A percentile compares a stretch with the other conserved stretches of the same genome.
phyloP scores from a whole-genome alignment of 1,284 basidiomycete species.

The Ganoderma lucidum region DNA sequence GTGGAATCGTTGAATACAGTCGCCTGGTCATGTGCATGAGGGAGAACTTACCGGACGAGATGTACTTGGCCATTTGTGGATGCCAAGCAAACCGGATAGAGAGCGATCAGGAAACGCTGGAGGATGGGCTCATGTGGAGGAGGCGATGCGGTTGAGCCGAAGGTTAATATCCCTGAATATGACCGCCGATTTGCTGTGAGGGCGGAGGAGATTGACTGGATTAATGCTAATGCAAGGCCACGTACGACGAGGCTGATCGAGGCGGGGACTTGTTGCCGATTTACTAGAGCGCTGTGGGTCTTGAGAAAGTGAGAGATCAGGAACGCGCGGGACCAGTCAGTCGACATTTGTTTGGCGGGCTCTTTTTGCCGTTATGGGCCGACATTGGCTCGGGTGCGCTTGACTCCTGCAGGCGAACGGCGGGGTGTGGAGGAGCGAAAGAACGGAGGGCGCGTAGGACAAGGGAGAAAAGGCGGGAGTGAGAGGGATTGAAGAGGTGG shows the following conservation, averaged over 20 bases:
- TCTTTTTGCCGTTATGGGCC: not conserved
- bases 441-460: not conserved
- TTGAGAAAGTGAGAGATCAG: not conserved
- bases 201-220: not conserved
- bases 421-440: not conserved
- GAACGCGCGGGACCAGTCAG: not conserved
- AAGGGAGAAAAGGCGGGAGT: not conserved
- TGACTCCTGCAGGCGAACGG: not conserved
- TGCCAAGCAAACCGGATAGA: not conserved
- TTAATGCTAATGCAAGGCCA: conserved; percentile 1
- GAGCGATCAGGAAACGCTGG: not conserved
- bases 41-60: too few species aligned
- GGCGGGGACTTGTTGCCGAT: not conserved
- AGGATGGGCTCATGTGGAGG: not conserved
- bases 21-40: too few species aligned
- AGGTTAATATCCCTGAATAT: not conserved
- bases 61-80: not conserved
- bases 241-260: not conserved
- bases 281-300: not conserved
- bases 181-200: not conserved
- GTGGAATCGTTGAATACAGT: too few species aligned
- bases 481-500: not conserved
- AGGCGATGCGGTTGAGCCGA: not conserved
- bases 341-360: not conserved
- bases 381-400: not conserved